These are phyloP conservation scores for Thielaviopsis populi DNA, from an alignment of 2,329 filamentous ascomycete genomes.

Conservation along the genomic window DNA sequence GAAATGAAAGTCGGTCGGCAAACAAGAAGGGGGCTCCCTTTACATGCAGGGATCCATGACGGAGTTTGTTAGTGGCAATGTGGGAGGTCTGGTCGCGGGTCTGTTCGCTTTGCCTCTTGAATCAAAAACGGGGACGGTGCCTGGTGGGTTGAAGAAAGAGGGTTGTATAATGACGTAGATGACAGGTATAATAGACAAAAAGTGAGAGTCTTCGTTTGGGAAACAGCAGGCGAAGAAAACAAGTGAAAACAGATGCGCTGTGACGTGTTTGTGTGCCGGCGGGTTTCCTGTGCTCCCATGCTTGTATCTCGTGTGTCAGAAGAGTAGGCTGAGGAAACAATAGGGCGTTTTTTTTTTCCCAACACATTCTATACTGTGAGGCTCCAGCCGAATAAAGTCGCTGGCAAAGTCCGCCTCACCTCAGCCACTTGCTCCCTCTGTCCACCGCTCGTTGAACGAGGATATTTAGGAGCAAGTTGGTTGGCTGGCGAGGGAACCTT, in stretches of 20 bases:
- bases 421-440: background rate
- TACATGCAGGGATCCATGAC: constrained; percentile 12
- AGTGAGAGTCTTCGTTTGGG: background rate
- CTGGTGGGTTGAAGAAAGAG: background rate
- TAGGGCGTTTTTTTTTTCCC: background rate
- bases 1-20: constrained; percentile 15
- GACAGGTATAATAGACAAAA: background rate
- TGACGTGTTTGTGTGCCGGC: background rate
- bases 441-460: constrained; percentile 5
- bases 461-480: background rate
- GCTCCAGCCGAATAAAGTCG: background rate
- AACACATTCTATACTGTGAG: background rate
- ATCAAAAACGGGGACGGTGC: background rate
- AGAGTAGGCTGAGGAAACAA: background rate
- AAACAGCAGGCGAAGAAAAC: background rate
- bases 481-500: background rate
- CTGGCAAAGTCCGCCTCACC: background rate
- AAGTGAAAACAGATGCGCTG: background rate
- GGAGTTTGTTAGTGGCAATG: background rate
- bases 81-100: background rate
- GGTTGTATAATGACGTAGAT: background rate
- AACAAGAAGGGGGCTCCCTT: constrained; percentile 12
- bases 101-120: constrained; percentile 1
- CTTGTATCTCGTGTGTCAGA: background rate
- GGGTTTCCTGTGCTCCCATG: background rate